Conservation (phyloP, 2,329 filamentous ascomycete genomes). For the Penicillium sp. region DNA sequence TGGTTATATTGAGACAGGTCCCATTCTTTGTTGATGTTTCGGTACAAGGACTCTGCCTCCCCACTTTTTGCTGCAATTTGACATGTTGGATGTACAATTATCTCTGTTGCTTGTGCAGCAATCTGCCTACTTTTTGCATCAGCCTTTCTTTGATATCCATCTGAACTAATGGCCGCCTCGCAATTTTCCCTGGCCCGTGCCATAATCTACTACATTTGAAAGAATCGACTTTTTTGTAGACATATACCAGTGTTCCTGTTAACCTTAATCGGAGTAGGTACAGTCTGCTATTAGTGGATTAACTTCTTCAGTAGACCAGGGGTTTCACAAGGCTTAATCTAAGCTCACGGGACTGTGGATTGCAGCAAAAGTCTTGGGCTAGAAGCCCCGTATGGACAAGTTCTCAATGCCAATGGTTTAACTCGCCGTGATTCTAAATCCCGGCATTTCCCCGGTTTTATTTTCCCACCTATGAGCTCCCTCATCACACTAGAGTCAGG, state of each 20-base stretch:
- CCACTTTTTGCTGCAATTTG: neutral
- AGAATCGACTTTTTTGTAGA: neutral
- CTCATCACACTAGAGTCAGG: too few species aligned
- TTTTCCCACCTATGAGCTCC: too few species aligned
- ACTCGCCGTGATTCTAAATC: too few species aligned
- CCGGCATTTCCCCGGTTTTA: neutral
- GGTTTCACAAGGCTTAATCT: neutral
- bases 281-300: neutral
- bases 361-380: neutral
- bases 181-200: neutral
- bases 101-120: neutral
- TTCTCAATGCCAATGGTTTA: neutral
- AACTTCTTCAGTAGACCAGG: neutral
- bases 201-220: neutral
- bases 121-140: neutral
- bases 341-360: neutral
- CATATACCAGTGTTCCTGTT: neutral
- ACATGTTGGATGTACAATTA: conserved; percentile 2
- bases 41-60: neutral
- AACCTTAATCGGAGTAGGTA: neutral
- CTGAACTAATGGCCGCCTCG: neutral
- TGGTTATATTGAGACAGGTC: neutral
- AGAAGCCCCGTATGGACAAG: neutral
- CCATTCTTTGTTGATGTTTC: neutral
- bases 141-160: conserved; percentile 1